Conservation (phyloP, 352 stramenopile species). For the Albugo candida region DNA sequence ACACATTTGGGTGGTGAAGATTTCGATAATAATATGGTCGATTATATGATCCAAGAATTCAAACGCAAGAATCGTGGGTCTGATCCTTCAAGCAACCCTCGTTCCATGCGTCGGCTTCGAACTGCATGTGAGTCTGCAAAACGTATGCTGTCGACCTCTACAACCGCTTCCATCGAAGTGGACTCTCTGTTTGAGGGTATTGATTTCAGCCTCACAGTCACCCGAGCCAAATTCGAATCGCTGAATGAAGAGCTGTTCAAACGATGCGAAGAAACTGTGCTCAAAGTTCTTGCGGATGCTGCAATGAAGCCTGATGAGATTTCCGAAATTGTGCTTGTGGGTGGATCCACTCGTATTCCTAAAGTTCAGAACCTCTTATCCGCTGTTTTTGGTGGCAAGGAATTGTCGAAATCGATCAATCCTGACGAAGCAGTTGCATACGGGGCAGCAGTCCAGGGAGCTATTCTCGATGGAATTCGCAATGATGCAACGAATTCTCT, state of each 20-base stretch:
- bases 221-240: slow-evolving; percentile 85
- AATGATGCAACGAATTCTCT: slow-evolving; percentile 74
- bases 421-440: slow-evolving; percentile 67
- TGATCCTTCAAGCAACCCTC: slow-evolving; percentile 77
- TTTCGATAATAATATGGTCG: slow-evolving; percentile 92
- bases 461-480: slow-evolving; percentile 40
- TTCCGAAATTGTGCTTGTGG: slow-evolving; percentile 33
- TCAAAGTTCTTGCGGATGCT: slow-evolving; percentile 37
- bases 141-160: slow-evolving; percentile 86
- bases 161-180: slow-evolving; percentile 86
- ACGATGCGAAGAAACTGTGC: slow-evolving; percentile 63
- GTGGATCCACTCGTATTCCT: slow-evolving; percentile 36
- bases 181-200: slow-evolving; percentile 90
- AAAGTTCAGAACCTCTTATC: slow-evolving; percentile 45
- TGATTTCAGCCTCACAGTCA: slow-evolving; percentile 88
- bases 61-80: slow-evolving; percentile 82
- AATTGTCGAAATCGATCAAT: slow-evolving; percentile 53
- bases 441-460: slow-evolving; percentile 42
- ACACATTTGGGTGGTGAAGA: slow-evolving; percentile 88
- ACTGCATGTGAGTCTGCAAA: slow-evolving; percentile 96
- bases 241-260: slow-evolving; percentile 71
- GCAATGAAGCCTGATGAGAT: slow-evolving; percentile 50
- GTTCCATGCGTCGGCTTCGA: slow-evolving; percentile 87
- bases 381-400: slow-evolving; percentile 31
- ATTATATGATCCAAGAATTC: slow-evolving; percentile 89